Base-by-base conservation (phyloP, 257 asterid genomes). In the Plantago major region DNA sequence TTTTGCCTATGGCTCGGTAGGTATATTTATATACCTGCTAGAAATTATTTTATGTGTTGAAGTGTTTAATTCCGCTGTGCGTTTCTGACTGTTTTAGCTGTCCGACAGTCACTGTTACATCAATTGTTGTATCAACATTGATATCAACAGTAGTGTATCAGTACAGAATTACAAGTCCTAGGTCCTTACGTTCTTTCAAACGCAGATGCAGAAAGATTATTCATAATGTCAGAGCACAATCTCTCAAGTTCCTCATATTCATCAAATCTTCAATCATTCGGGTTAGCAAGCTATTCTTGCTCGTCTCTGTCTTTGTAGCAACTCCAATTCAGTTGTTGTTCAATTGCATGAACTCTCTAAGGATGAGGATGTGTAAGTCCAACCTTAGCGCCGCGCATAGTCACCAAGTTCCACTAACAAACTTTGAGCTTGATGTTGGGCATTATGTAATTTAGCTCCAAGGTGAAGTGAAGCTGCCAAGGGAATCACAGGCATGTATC, bases 371-470 rank as follows among this genome's bases (percentile, higher is more conserved):
- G n/a, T 69, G 67, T 9, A 45, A 33, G 8, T n/a, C 71, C 7
- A 68, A 66, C 11, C 58, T 42, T 19, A 44, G 44, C 30, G 43
- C 77, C 18, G 54, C 76, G 6, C 58, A 12, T 3, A 17, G 17
- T 57, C 60, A 46, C 8, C 26, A 58, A 11, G 59, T 59, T 26
- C 42, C 56, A 11, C 15, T 1, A 0, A 53, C 18, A 15, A 61
- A 47, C 57, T 8, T 58, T 6, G 66, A 64, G 44, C 6, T 60
- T 46, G 82, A 79, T 50, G 37, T 72, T 15, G 47, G 55, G 30
- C 67, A 47, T 22, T 79, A 73, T 58, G 77, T 73, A 26, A 61
- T 75, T 64, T 72, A 65, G 56, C 84, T 78, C 3, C 81, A 78
- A 78, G 84, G 79, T 18, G 84, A 78, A 17, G 76, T 55, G 5